Percentiles rank a stretch among this genome's conserved stretches.
These are phyloP conservation scores for Russula dissimulans DNA, from an alignment of 768 basidiomycete genomes.

Conservation along the genomic window DNA sequence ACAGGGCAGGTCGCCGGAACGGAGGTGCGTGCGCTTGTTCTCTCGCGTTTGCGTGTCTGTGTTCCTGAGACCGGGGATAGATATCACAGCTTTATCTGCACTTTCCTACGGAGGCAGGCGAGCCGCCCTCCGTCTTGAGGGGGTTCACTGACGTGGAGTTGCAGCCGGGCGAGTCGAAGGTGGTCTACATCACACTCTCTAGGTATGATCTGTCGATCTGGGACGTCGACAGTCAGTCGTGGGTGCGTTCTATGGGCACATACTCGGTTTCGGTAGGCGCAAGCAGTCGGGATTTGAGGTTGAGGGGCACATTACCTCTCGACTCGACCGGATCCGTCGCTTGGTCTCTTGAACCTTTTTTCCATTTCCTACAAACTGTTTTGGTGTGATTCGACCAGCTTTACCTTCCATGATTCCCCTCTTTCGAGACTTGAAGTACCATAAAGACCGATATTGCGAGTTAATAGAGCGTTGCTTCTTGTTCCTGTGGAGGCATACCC, in stretches of 20 bases:
- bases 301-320: conserved; percentile 2
- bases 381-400: no score
- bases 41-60: no score
- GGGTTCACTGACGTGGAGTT: conserved; percentile 23
- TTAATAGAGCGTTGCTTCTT: no score
- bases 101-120: conserved; percentile 50
- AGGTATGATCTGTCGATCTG: conserved; percentile 25
- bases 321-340: neutral
- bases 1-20: conserved; percentile 50
- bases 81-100: conserved; percentile 71
- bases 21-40: conserved; percentile 36
- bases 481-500: no score
- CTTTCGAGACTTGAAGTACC: no score
- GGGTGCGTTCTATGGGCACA: conserved; percentile 26
- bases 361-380: no score
- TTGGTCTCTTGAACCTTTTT: neutral
- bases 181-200: conserved; percentile 18
- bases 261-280: conserved; percentile 27
- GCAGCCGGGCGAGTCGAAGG: conserved; percentile 18
- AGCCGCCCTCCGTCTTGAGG: conserved; percentile 58
- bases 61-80: conserved; percentile 25
- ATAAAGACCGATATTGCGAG: no score
- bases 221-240: conserved; percentile 30
- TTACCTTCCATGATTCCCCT: no score
- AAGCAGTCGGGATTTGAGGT: conserved; percentile 17